A percentile compares a stretch with the other conserved stretches of the same genome.
Conservation (phyloP, 73 alveolate species). For the Paramecium primaurelia region DNA sequence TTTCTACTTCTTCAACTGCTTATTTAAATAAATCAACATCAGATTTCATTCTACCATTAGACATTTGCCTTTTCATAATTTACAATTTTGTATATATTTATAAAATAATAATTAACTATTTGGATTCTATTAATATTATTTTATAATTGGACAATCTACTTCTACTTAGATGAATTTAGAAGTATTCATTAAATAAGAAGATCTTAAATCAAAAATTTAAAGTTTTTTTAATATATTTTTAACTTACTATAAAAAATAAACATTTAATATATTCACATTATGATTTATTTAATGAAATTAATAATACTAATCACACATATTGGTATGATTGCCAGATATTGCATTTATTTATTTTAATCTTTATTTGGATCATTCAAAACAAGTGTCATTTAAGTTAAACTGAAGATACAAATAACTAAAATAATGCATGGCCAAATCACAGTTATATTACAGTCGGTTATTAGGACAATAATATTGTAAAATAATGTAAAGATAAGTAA, state of each 20-base stretch:
- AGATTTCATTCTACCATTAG: not conserved
- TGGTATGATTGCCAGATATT: not conserved
- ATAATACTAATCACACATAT: not conserved
- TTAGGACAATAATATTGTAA: not conserved
- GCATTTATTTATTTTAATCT: not conserved
- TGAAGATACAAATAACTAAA: not conserved
- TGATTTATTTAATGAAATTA: not conserved
- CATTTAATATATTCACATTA: not conserved
- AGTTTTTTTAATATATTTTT: not conserved
- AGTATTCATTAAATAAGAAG: not conserved
- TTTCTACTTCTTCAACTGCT: not conserved
- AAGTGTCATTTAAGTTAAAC: not conserved
- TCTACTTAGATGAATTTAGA: not conserved
- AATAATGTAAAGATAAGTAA: not conserved
- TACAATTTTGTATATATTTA: slow-evolving; percentile 45
- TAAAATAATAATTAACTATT: not conserved
- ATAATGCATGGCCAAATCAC: not conserved
- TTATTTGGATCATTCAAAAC: not conserved
- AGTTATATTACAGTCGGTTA: not conserved
- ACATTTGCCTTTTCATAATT: not conserved
- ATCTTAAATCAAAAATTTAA: not conserved
- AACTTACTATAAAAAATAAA: not conserved
- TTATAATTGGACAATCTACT: not conserved
- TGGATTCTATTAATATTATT: not conserved
- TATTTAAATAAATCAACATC: not conserved